Evolutionary conservation across 2,329 filamentous ascomycete genomes (phyloP).

Genomic region (Diaporthe citri): DNA sequence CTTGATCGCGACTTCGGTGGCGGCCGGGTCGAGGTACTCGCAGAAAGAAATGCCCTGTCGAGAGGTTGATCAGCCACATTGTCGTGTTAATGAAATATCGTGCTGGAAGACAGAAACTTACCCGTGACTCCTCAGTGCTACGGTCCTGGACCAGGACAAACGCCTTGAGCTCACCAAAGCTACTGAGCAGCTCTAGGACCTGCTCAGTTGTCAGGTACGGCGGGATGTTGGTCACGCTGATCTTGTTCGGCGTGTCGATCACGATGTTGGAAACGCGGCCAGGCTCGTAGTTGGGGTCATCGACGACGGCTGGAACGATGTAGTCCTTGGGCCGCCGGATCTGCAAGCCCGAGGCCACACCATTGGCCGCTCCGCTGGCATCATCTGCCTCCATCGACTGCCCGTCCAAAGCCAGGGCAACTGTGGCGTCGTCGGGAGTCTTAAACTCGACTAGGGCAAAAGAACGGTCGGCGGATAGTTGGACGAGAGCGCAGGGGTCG

Average conservation of each 20-base stretch:
- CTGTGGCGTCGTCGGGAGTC: constrained; percentile 86
- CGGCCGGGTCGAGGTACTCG: constrained; percentile 85
- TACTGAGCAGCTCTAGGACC: constrained; percentile 87
- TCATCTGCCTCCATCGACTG: constrained; percentile 86
- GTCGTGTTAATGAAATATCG: too few relatives aligned
- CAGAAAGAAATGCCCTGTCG: constrained; percentile 92
- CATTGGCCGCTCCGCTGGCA: constrained; percentile 65
- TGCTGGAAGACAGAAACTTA: too few relatives aligned
- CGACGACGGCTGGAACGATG: constrained; percentile 85
- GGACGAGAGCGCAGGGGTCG: constrained; percentile 87
- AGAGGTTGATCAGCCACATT: constrained; percentile 48
- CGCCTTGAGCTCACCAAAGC: constrained; percentile 93
- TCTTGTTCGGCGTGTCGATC: constrained; percentile 93
- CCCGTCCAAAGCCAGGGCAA: constrained; percentile 90
- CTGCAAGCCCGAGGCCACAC: constrained; percentile 69
- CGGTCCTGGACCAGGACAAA: constrained; percentile 92
- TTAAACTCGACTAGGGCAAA: constrained; percentile 96
- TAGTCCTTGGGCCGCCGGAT: constrained; percentile 96
- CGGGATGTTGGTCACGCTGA: constrained; percentile 92
- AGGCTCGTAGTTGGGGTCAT: constrained; percentile 79
- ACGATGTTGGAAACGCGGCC: constrained; percentile 85
- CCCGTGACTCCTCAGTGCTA: constrained; percentile 86
- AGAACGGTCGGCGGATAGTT: constrained; percentile 81
- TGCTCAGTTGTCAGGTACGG: constrained; percentile 90
- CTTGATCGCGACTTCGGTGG: constrained; percentile 88